Conservation (phyloP, 139 green algal species). For the Chlamydomonas asymmetrica region DNA sequence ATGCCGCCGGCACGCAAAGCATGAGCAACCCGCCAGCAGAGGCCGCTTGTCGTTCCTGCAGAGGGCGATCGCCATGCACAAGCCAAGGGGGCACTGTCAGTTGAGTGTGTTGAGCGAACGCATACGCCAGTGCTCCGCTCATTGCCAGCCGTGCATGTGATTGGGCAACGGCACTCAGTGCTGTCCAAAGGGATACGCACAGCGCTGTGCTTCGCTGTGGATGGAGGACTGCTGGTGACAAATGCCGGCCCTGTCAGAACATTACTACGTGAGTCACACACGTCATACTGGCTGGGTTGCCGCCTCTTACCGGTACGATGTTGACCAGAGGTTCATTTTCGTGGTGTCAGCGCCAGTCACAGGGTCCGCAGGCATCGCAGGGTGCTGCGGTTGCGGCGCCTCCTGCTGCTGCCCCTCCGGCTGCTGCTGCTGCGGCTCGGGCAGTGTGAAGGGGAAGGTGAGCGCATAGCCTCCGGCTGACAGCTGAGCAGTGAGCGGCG, state of each 20-base stretch:
- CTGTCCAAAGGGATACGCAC: too few species aligned
- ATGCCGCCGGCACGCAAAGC: slow-evolving; percentile 68
- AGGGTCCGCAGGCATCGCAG: slow-evolving; percentile 2
- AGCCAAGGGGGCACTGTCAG: too few species aligned
- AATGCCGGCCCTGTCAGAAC: too few species aligned
- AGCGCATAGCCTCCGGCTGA: slow-evolving; percentile 63
- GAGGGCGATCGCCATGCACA: neutral
- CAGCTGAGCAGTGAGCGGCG: neutral
- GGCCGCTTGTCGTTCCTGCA: slow-evolving; percentile 57
- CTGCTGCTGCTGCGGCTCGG: neutral
- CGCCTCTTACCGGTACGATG: slow-evolving; percentile 43
- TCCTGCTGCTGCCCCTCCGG: neutral
- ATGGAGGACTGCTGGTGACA: too few species aligned
- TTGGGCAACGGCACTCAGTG: too few species aligned
- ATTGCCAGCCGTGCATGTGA: too few species aligned
- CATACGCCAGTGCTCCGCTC: too few species aligned
- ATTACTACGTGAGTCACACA: too few species aligned
- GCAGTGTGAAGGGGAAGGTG: slow-evolving; percentile 48
- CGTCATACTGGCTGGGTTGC: too few species aligned
- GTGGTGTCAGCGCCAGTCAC: slow-evolving; percentile 41
- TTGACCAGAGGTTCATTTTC: slow-evolving; percentile 74
- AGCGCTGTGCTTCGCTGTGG: too few species aligned
- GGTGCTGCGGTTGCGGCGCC: neutral
- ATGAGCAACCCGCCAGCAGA: slow-evolving; percentile 64
- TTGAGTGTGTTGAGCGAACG: too few species aligned